phyloP scores from a whole-genome alignment of 2,329 filamentous ascomycete genomes.

The Alternaria infectoria region DNA sequence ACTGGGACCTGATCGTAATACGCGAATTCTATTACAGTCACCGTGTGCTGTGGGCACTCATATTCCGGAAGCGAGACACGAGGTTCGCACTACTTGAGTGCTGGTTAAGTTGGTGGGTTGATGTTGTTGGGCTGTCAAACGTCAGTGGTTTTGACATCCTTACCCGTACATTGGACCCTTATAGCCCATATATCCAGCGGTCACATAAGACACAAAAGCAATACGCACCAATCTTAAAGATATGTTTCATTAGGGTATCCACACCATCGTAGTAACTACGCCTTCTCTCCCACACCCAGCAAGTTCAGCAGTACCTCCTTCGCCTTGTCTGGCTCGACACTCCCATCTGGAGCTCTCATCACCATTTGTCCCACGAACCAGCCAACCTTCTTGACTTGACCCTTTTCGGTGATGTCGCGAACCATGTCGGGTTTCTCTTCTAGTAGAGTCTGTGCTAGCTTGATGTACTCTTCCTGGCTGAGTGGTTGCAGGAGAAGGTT shows the following conservation, averaged over 20 bases:
- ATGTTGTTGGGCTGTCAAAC: not conserved
- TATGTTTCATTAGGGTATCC: conserved; percentile 6
- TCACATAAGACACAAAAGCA: not conserved
- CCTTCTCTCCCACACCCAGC: conserved; percentile 36
- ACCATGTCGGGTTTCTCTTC: conserved; percentile 64
- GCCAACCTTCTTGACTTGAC: conserved; percentile 69
- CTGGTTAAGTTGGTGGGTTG: not conserved
- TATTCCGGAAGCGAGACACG: not conserved
- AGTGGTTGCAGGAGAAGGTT: conserved; percentile 62
- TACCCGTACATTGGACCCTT: not conserved
- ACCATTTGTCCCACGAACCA: conserved; percentile 75
- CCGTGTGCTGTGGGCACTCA: not conserved
- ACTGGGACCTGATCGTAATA: not conserved
- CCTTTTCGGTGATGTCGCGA: conserved; percentile 63
- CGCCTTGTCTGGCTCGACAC: conserved; percentile 66
- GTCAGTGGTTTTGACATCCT: not conserved
- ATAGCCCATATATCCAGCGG: not conserved
- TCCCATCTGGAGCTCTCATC: conserved; percentile 63
- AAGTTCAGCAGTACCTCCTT: conserved; percentile 60
- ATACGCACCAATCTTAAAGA: not conserved
- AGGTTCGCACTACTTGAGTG: not conserved
- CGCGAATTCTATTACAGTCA: not conserved
- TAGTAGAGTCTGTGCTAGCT: conserved; percentile 61
- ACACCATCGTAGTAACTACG: not conserved
- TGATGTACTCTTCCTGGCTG: conserved; percentile 61